Conservation (phyloP, 2,329 filamentous ascomycete species). For the Remersonia thermophila region DNA sequence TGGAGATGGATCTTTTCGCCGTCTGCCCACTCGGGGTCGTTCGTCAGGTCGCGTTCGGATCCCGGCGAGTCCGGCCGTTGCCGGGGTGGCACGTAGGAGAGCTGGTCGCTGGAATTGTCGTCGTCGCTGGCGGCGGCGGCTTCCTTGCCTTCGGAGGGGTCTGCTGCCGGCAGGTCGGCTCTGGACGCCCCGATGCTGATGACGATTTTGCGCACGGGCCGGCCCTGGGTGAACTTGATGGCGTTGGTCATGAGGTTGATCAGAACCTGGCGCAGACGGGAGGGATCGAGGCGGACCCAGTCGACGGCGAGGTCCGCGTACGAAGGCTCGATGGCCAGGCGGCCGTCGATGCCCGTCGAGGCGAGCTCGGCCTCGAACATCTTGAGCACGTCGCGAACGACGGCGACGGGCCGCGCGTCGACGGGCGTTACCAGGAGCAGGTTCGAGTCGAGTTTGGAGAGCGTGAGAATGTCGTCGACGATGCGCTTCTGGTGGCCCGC, state of each 20-base stretch:
- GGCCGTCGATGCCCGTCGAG: conserved; percentile 58
- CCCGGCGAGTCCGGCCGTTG: conserved; percentile 27
- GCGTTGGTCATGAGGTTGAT: conserved; percentile 64
- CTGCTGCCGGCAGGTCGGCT: conserved; percentile 32
- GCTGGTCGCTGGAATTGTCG: conserved; percentile 31
- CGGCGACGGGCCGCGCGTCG: conserved; percentile 51
- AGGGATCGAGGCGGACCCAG: conserved; percentile 66
- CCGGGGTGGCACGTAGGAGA: conserved; percentile 36
- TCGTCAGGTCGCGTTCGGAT: conserved; percentile 27
- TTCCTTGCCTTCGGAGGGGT: too few species aligned
- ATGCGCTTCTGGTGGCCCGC: conserved; percentile 70
- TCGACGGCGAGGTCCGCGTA: conserved; percentile 53
- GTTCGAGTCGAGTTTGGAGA: conserved; percentile 65
- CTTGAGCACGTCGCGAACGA: conserved; percentile 54
- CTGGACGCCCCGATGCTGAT: conserved; percentile 54
- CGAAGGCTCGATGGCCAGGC: conserved; percentile 55
- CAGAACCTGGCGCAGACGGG: conserved; percentile 58
- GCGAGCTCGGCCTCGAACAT: conserved; percentile 70
- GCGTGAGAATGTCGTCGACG: conserved; percentile 58
- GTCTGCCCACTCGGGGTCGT: conserved; percentile 54
- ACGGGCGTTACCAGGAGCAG: conserved; percentile 61
- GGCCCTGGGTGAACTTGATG: conserved; percentile 52
- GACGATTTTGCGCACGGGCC: conserved; percentile 45
- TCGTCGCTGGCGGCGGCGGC: conserved; percentile 3
- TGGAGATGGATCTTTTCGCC: conserved; percentile 62